Evolutionary conservation across 2,329 filamentous ascomycete genomes (phyloP).

Genomic region (Claviceps arundinis): DNA sequence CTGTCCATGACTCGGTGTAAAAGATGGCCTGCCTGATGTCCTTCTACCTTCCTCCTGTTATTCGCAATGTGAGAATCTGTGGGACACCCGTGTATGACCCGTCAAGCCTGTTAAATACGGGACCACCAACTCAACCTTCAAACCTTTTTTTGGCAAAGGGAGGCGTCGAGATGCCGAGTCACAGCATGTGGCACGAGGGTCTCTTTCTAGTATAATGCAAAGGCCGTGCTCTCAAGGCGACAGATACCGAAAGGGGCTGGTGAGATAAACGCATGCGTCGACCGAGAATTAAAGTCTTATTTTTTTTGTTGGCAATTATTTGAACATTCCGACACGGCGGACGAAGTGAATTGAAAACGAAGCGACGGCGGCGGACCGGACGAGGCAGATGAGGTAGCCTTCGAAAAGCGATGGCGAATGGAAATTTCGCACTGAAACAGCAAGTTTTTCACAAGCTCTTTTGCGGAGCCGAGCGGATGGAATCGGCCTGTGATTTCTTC

Average conservation of each 20-base stretch:
- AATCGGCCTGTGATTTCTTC: background rate
- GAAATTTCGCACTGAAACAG: background rate
- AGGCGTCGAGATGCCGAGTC: background rate
- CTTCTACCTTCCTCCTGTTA: background rate
- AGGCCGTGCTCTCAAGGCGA: background rate
- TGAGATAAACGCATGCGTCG: background rate
- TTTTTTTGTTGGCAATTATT: background rate
- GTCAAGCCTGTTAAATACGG: background rate
- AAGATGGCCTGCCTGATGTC: background rate
- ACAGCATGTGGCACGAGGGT: background rate
- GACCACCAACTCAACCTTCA: background rate
- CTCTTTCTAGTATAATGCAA: background rate
- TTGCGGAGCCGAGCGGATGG: background rate
- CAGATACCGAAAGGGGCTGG: background rate
- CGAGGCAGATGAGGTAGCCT: background rate
- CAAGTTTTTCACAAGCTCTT: too few relatives aligned
- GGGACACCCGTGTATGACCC: background rate
- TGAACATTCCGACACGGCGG: slow-evolving; percentile 2
- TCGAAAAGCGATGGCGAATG: background rate
- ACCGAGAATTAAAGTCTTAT: background rate
- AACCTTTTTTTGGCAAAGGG: background rate
- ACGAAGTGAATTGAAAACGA: background rate
- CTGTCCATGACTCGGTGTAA: slow-evolving; percentile 17
- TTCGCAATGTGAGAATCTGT: background rate
- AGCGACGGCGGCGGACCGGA: background rate